Conservation (phyloP, 2,329 filamentous ascomycete species). For the Pseudogymnoascus sp. region DNA sequence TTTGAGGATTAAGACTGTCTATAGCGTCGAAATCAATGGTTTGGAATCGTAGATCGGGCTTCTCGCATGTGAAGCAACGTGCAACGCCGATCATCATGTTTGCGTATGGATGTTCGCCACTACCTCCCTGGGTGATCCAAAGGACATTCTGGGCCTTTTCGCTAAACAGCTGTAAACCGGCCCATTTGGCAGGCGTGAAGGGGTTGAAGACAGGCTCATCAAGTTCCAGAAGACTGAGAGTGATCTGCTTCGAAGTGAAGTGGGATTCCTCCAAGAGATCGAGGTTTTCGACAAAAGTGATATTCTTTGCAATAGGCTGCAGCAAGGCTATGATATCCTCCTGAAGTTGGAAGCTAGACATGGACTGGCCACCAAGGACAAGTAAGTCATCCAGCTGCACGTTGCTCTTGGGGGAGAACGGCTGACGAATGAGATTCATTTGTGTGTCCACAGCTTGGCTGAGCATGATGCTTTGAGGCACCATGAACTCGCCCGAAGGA, state of each 20-base stretch:
- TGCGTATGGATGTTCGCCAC: conserved; percentile 11
- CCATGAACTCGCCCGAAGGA: conserved; percentile 1
- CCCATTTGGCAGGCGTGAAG: background rate
- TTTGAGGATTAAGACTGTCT: background rate
- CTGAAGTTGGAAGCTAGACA: conserved; percentile 12
- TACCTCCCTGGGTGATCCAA: conserved; percentile 11
- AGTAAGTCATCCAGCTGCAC: conserved; percentile 12
- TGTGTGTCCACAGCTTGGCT: conserved; percentile 31
- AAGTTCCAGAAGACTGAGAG: conserved; percentile 22
- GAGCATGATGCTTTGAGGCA: conserved; percentile 24
- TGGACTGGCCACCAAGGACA: conserved; percentile 19
- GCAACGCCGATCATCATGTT: conserved; percentile 12
- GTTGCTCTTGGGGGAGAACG: conserved; percentile 16
- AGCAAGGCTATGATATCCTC: conserved; percentile 5
- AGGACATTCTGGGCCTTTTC: conserved; percentile 3
- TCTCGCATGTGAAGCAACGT: conserved; percentile 9
- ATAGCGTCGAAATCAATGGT: conserved; percentile 9
- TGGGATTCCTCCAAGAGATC: conserved; percentile 12
- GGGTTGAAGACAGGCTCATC: conserved; percentile 26
- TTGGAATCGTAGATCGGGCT: conserved; percentile 6
- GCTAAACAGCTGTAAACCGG: background rate
- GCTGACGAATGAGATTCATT: conserved; percentile 25
- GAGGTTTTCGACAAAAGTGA: conserved; percentile 15
- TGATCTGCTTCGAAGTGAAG: conserved; percentile 14
- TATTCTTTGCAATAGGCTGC: background rate